Conservation (phyloP, 2,329 filamentous ascomycete genomes). For the Rhynchosporium secalis region DNA sequence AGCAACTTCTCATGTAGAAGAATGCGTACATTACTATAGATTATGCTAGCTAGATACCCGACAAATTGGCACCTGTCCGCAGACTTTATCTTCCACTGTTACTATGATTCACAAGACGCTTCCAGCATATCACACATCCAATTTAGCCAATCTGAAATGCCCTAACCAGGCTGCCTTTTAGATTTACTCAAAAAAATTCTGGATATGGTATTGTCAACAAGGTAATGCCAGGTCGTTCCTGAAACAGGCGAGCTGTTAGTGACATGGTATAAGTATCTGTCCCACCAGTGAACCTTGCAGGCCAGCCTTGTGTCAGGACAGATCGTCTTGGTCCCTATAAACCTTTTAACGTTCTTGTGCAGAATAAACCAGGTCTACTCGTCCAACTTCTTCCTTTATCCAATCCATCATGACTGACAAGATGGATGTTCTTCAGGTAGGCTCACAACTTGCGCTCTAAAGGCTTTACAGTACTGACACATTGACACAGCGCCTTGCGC, state of each 20-base stretch:
- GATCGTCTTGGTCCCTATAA: conserved; percentile 6
- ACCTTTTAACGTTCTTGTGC: not conserved
- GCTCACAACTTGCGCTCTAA: not conserved
- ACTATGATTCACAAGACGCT: too few relatives aligned
- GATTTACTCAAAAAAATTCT: not conserved
- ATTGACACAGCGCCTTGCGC: conserved; percentile 65
- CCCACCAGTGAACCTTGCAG: not conserved
- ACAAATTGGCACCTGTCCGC: not conserved
- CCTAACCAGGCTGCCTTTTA: too few relatives aligned
- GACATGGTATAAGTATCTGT: not conserved
- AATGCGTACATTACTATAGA: conserved; percentile 6
- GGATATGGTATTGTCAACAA: conserved; percentile 1
- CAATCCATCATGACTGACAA: conserved; percentile 27
- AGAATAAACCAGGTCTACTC: too few relatives aligned
- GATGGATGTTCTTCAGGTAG: conserved; percentile 42
- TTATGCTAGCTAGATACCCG: not conserved
- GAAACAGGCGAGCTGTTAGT: conserved; percentile 7
- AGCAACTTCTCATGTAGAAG: not conserved
- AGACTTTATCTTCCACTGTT: too few relatives aligned
- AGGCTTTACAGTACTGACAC: conserved; percentile 27
- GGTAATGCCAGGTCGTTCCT: not conserved
- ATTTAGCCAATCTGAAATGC: too few relatives aligned
- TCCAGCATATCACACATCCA: too few relatives aligned
- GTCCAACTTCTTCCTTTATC: conserved; percentile 6
- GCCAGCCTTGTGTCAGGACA: conserved; percentile 14